Evolutionary conservation across 177 flowering plant genomes (phyloP), one percentile per base, ranked within the genome.

Genomic region (Tripterygium wilfordii): DNA sequence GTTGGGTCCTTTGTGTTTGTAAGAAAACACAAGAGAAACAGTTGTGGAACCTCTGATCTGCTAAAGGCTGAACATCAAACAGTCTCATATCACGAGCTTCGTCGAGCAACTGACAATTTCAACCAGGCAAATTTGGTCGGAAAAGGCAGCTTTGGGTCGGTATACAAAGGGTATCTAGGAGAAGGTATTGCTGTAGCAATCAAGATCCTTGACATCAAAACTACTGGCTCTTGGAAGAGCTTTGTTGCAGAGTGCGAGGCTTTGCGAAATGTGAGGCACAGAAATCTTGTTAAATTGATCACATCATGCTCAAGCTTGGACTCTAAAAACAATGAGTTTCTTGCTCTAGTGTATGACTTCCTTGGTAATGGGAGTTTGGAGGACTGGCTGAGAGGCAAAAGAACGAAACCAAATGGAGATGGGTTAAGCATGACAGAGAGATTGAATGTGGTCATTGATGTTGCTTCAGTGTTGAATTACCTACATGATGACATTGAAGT

Each of bases 231-330:
- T 16, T 44, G 42, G 21, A 72, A 64, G 53, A 72, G 81, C 44
- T 78, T 78, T 20, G 4, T 45, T 1, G 69, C 78, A 12, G 84
- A 78, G 51, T 75, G 79, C 35, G 51, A 68, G 12, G 77, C 79
- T 5, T n/a, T 76, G 42, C 61, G 58, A 37, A 64, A 62, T 21
- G 49, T 65, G 8, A 56, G 75, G 32, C 82, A 79, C 17, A 57
- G 77, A 10, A 78, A 78, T 62, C 80, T 78, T 17, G 64, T 72
- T 3, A 72, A 62, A 32, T 37, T 72, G 12, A 45, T 78, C 6
- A 78, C 78, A 1, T 49, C 76, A 9, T 78, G 78, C 56, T 75
- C 78, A 2, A 75, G 75, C 35, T 2, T 66, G 4, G 75, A 72
- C 50, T 55, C 14, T 31, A 42, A 23, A 6, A 58, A 58, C 22